These are phyloP conservation scores for Kwoniella pini DNA, from an alignment of 768 basidiomycete genomes.

Conservation along the genomic window DNA sequence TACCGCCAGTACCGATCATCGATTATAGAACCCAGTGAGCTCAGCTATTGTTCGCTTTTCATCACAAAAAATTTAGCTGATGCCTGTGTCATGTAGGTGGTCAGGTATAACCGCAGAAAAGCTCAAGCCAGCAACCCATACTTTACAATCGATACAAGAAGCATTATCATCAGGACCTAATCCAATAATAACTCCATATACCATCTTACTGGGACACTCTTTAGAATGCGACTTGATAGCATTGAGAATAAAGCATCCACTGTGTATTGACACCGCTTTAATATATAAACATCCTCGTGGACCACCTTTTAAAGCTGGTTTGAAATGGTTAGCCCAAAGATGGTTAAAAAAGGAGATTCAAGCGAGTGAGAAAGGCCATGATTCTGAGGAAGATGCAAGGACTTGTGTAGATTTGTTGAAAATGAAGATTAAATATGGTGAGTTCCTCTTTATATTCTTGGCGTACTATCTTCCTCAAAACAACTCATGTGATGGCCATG, in stretches of 20 bases:
- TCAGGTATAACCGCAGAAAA: conserved; percentile 85
- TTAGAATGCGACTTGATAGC: conserved; percentile 91
- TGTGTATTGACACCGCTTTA: conserved; percentile 88
- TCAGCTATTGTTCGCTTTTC: not conserved
- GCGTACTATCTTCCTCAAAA: too few relatives aligned
- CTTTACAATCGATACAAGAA: conserved; percentile 73
- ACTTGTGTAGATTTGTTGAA: conserved; percentile 81
- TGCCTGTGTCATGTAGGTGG: conserved; percentile 62
- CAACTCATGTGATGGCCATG: too few relatives aligned
- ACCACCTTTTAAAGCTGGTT: conserved; percentile 86
- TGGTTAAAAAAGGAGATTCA: conserved; percentile 93
- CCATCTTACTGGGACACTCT: conserved; percentile 90
- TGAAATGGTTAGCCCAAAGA: conserved; percentile 95
- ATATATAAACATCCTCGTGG: conserved; percentile 91
- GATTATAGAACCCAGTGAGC: conserved; percentile 89
- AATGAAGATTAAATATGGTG: conserved; percentile 75
- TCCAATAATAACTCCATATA: conserved; percentile 55
- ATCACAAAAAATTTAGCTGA: not conserved
- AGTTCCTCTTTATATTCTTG: conserved; percentile 21
- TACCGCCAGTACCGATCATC: conserved; percentile 75
- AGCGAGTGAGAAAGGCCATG: conserved; percentile 65
- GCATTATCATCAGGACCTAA: conserved; percentile 62
- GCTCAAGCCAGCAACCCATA: conserved; percentile 70
- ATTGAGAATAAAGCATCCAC: conserved; percentile 79
- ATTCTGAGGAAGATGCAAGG: conserved; percentile 90